phyloP scores from a whole-genome alignment of 192 early-diverging fungal species.

The Coemansia sp. region DNA sequence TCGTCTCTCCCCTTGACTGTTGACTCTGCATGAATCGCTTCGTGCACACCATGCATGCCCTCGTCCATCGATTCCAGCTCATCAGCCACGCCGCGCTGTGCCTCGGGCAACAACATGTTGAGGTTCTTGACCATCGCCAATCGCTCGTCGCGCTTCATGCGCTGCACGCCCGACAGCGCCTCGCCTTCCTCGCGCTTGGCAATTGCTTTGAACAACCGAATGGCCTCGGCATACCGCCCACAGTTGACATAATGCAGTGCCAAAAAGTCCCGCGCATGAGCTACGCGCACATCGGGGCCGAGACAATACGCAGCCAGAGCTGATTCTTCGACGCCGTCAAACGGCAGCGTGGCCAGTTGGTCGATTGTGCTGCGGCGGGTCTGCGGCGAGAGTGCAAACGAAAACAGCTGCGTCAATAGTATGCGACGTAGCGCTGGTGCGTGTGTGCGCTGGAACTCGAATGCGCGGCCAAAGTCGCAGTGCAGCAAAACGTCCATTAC shows the following conservation, averaged over 20 bases:
- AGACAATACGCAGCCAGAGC: conserved; percentile 32
- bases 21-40: background rate
- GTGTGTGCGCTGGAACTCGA: conserved; percentile 40
- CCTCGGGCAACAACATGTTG: conserved; percentile 37
- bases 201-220: conserved; percentile 33
- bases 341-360: conserved; percentile 31
- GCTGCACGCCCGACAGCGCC: conserved; percentile 16
- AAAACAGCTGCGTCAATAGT: conserved; percentile 46
- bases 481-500: conserved; percentile 42
- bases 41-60: background rate
- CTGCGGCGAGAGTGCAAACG: conserved; percentile 29
- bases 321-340: conserved; percentile 34
- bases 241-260: conserved; percentile 47
- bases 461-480: conserved; percentile 43
- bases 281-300: conserved; percentile 8
- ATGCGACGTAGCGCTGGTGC: conserved; percentile 24
- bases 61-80: conserved; percentile 20
- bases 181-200: conserved; percentile 19
- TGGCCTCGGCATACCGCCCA: conserved; percentile 44
- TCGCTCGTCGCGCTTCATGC: conserved; percentile 36
- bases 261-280: conserved; percentile 42
- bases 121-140: conserved; percentile 37
- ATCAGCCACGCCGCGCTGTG: conserved; percentile 33
- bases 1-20: background rate
- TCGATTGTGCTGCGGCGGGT: conserved; percentile 17